Evolutionary conservation across 78 protist genomes (phyloP).

Genomic region (Dictyostelium capitatum): DNA sequence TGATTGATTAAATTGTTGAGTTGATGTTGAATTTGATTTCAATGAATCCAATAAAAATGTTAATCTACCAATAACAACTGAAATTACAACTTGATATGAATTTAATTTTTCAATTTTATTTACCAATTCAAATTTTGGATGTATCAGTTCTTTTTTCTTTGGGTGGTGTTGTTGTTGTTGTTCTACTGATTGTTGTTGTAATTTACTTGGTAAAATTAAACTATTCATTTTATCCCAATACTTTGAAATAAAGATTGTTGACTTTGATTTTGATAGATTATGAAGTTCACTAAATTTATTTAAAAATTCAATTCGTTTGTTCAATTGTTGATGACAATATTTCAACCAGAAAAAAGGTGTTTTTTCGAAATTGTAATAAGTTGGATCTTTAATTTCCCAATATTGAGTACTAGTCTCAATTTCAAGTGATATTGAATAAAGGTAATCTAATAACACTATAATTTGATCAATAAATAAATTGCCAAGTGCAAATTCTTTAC

Average conservation of each 20-base stretch:
- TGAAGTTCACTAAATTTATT: constrained; percentile 25
- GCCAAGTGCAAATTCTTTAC: constrained; percentile 34
- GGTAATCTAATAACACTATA: constrained; percentile 17
- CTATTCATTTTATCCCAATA: background rate
- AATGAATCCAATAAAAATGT: constrained; percentile 14
- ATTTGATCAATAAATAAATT: constrained; percentile 56
- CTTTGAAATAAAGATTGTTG: background rate
- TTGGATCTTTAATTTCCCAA: constrained; percentile 20
- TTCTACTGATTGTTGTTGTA: background rate
- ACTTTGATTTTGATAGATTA: constrained; percentile 3
- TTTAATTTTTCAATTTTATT: constrained; percentile 9
- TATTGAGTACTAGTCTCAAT: background rate
- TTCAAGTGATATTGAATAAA: background rate
- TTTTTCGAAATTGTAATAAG: constrained; percentile 33
- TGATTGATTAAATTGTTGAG: background rate
- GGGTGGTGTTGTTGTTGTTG: background rate
- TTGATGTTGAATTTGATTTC: background rate
- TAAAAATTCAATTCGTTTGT: background rate
- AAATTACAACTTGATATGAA: background rate
- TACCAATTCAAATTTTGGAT: constrained; percentile 45
- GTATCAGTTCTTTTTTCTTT: constrained; percentile 12
- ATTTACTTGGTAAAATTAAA: background rate
- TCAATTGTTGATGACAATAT: constrained; percentile 24
- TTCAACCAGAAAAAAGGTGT: constrained; percentile 66
- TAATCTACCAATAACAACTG: constrained; percentile 61